These are phyloP conservation scores for Tilletia caries DNA, from an alignment of 1,284 basidiomycete genomes.

Conservation along the genomic window DNA sequence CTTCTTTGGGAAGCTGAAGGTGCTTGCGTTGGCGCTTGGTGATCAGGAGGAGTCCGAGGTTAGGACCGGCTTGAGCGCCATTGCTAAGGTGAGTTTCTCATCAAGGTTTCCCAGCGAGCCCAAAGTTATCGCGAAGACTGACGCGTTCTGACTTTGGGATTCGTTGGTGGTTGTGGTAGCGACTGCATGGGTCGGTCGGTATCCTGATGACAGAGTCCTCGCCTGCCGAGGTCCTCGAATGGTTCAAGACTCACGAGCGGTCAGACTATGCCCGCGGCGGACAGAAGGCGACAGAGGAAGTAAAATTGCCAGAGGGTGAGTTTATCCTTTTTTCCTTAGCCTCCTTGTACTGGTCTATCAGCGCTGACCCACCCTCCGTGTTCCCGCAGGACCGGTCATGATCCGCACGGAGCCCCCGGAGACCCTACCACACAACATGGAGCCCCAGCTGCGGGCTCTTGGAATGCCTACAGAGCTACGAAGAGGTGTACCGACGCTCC, in stretches of 20 bases:
- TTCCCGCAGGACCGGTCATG: conserved; percentile 39
- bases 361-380: no score
- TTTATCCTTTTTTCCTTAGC: background rate
- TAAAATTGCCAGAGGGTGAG: conserved; percentile 67
- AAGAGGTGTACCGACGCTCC: conserved; percentile 81
- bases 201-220: conserved; percentile 85
- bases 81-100: conserved; percentile 66
- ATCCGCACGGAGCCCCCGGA: conserved; percentile 52
- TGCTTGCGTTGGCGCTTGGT: conserved; percentile 95
- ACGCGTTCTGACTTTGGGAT: no score
- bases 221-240: conserved; percentile 82
- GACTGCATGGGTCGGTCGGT: conserved; percentile 88
- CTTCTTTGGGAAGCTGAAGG: conserved; percentile 86
- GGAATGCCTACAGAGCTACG: conserved; percentile 82
- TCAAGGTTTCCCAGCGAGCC: no score
- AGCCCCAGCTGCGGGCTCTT: conserved; percentile 87
- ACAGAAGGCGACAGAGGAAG: conserved; percentile 70
- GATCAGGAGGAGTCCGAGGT: conserved; percentile 82
- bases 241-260: conserved; percentile 87
- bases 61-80: conserved; percentile 70
- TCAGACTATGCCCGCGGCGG: conserved; percentile 89
- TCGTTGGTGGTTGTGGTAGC: no score
- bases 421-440: conserved; percentile 92
- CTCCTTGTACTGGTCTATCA: no score
- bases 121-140: no score